These are phyloP conservation scores for Penicillium egyptiacum DNA, from an alignment of 495 filamentous ascomycete genomes.

Conservation along the genomic window DNA sequence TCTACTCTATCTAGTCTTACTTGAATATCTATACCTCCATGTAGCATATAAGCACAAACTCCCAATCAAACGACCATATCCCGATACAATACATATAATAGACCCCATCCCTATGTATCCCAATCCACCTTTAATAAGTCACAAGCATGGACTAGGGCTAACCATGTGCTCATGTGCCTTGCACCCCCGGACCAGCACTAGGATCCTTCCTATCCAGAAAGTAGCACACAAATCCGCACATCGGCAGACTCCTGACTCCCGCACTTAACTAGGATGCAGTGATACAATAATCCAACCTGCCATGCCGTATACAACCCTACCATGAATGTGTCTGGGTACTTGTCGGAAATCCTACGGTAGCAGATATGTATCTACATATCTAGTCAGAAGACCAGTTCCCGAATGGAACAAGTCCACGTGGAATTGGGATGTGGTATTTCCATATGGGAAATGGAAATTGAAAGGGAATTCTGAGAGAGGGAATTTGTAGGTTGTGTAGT, in stretches of 20 bases:
- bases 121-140: background rate
- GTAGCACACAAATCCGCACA: background rate
- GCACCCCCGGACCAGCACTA: background rate
- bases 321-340: background rate
- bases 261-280: background rate
- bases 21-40: background rate
- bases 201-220: background rate
- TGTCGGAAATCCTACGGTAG: background rate
- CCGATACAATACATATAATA: background rate
- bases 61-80: background rate
- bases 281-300: background rate
- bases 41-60: background rate
- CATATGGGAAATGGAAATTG: background rate
- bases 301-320: background rate
- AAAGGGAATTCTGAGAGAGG: background rate
- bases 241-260: background rate
- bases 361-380: background rate
- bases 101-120: background rate
- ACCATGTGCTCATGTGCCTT: background rate
- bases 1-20: background rate
- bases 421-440: background rate
- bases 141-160: background rate
- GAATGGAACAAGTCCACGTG: background rate
- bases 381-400: background rate
- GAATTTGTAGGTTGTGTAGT: slow-evolving; percentile 1